Base-by-base conservation (phyloP, 2,329 filamentous ascomycete species). In the Pseudofabraea citricarpa region DNA sequence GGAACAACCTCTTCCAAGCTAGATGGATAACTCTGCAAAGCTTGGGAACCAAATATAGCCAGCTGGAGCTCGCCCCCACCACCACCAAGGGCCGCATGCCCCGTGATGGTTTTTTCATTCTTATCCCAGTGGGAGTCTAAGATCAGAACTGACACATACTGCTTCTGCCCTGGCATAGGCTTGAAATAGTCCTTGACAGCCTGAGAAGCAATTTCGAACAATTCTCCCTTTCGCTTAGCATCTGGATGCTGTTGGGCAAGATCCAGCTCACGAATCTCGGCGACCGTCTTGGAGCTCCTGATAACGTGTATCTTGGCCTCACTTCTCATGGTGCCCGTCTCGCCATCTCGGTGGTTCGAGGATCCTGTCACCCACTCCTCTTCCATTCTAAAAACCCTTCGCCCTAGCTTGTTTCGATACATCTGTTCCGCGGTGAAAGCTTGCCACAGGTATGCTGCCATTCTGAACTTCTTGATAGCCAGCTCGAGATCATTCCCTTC, bases 391-490 rank as follows among this genome's bases (percentile, higher is more conserved):
- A 96, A 97, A 41, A 80, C 83, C 45, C 91, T 81, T 46, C 91
- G 79, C 8, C 90, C 90, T 53, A 97, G 80, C 48, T 85, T 87
- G 61, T 95, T 87, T 50, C 89, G 83, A 63, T 81, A 85, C 91
- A 97, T 97, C 62, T 97, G 90, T 63, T 98, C 93, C 6, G 88
- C 89, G 0, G 91, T 97, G 58, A 95, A 97, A 6, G 90, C 89
- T 63, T 98, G 93, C 90, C 93, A 97, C 12, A 97, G 73, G 61
- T 97, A 96, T 19, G 89, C 91, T 15, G 90, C 85, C 86, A 95
- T 96, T 50, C 90, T 81, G 62, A 93, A 96, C 62, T 98, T 98
- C 57, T 79, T 81, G 40, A 95, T 75, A 0, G 93, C 93, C 6
- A 79, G 81, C 9, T 90, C 83, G 26, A 97, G 61, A 1, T 76